phyloP scores from a whole-genome alignment of 2,329 filamentous ascomycete genomes.

The Sporothrix schenckii region DNA sequence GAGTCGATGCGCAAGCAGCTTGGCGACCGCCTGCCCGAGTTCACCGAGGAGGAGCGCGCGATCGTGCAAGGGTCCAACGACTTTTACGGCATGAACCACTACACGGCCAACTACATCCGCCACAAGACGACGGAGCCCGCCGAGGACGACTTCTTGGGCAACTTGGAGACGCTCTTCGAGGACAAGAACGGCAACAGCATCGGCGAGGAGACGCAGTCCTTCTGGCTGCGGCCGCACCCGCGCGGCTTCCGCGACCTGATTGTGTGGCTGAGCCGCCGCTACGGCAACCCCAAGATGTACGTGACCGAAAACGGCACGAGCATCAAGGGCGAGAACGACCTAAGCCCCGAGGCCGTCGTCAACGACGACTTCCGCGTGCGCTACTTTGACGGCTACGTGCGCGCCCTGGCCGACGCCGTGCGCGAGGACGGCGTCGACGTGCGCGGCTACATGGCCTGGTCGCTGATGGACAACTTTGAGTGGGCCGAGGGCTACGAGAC shows the following conservation, averaged over 20 bases:
- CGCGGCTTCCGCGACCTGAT: conserved; percentile 76
- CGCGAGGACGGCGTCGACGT: conserved; percentile 75
- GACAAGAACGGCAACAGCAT: conserved; percentile 74
- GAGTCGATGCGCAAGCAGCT: conserved; percentile 82
- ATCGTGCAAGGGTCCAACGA: conserved; percentile 86
- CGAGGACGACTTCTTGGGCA: conserved; percentile 70
- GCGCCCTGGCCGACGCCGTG: conserved; percentile 73
- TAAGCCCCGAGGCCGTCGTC: conserved; percentile 69
- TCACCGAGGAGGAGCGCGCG: conserved; percentile 70
- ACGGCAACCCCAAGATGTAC: conserved; percentile 76
- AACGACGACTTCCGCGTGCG: conserved; percentile 79
- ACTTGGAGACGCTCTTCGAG: conserved; percentile 71
- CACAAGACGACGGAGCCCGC: conserved; percentile 65
- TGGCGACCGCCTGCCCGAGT: conserved; percentile 73
- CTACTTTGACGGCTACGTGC: conserved; percentile 78
- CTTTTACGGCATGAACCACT: conserved; percentile 95
- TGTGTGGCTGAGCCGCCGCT: conserved; percentile 76
- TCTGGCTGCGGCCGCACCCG: conserved; percentile 78
- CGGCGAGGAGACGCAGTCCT: conserved; percentile 78
- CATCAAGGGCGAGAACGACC: conserved; percentile 78
- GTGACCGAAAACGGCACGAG: conserved; percentile 89
- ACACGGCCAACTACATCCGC: conserved; percentile 84
- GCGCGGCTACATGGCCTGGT: conserved; percentile 82
- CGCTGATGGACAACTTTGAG: conserved; percentile 87
- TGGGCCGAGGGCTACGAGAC: conserved; percentile 92